Evolutionary conservation across 768 basidiomycete species (phyloP).

Genomic region (Auriscalpium vulgare): DNA sequence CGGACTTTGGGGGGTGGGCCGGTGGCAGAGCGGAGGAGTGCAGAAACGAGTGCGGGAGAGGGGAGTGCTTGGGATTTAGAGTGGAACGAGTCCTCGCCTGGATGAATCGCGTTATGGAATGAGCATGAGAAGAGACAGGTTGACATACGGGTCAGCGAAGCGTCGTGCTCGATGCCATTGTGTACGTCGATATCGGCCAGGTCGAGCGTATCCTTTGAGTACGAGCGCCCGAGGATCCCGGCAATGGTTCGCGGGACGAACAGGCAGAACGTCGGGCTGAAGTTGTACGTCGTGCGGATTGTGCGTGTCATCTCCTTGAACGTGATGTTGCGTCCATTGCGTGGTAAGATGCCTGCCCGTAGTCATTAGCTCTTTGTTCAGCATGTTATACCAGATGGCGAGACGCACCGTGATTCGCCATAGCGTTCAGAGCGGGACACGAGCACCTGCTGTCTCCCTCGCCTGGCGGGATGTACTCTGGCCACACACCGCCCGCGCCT

Average conservation of each 20-base stretch:
- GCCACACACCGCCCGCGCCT: constrained; percentile 60
- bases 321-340: constrained; percentile 61
- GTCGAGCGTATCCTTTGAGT: constrained; percentile 51
- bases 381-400: neutral
- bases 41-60: constrained; percentile 37
- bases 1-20: constrained; percentile 35
- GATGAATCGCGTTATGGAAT: neutral
- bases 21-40: constrained; percentile 49
- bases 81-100: constrained; percentile 46
- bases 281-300: constrained; percentile 59
- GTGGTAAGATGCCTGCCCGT: constrained; percentile 36
- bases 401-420: constrained; percentile 71
- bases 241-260: constrained; percentile 61
- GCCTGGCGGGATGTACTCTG: constrained; percentile 48
- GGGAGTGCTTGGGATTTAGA: constrained; percentile 50
- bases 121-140: constrained; percentile 1
- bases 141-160: constrained; percentile 45
- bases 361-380: no score
- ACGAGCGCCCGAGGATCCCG: constrained; percentile 45
- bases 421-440: constrained; percentile 70
- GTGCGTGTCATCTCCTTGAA: constrained; percentile 39
- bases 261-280: constrained; percentile 55
- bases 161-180: constrained; percentile 72
- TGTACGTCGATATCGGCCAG: constrained; percentile 62
- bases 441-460: constrained; percentile 63